These are phyloP conservation scores for Lactarius sanguifluus DNA, from an alignment of 768 basidiomycete species.

Conservation along the genomic window DNA sequence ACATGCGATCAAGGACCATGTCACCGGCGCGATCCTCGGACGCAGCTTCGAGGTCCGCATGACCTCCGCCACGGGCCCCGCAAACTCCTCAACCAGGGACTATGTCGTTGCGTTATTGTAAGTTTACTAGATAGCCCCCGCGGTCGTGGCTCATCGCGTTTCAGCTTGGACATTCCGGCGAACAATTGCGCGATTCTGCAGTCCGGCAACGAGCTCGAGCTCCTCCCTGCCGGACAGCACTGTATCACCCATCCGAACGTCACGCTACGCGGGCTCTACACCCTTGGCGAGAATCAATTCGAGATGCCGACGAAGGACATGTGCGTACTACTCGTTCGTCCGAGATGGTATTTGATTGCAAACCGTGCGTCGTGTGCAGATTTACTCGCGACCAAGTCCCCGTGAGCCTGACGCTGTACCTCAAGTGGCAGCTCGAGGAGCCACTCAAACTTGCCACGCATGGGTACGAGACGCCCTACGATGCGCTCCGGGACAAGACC, in stretches of 20 bases:
- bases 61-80: slow-evolving; percentile 49
- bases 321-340: slow-evolving; percentile 40
- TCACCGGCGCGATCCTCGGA: slow-evolving; percentile 65
- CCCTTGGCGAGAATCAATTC: slow-evolving; percentile 79
- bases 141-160: no score
- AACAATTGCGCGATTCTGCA: slow-evolving; percentile 87
- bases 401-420: slow-evolving; percentile 77
- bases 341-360: background rate
- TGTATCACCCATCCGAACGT: slow-evolving; percentile 84
- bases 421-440: slow-evolving; percentile 67
- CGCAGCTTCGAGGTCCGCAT: slow-evolving; percentile 78
- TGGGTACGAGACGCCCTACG: slow-evolving; percentile 82
- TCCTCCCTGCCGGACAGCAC: slow-evolving; percentile 79
- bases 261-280: slow-evolving; percentile 75
- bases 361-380: slow-evolving; percentile 36
- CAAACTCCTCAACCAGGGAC: slow-evolving; percentile 42
- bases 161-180: slow-evolving; percentile 77
- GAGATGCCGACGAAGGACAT: slow-evolving; percentile 90
- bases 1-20: slow-evolving; percentile 54
- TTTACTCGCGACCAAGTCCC: slow-evolving; percentile 88
- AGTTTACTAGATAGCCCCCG: slow-evolving; percentile 27
- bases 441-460: slow-evolving; percentile 72
- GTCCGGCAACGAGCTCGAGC: slow-evolving; percentile 73
- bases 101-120: slow-evolving; percentile 81
- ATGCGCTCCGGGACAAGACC: slow-evolving; percentile 76